Base-by-base conservation (phyloP, 2,329 filamentous ascomycete species). In the Verticillium dahliae region DNA sequence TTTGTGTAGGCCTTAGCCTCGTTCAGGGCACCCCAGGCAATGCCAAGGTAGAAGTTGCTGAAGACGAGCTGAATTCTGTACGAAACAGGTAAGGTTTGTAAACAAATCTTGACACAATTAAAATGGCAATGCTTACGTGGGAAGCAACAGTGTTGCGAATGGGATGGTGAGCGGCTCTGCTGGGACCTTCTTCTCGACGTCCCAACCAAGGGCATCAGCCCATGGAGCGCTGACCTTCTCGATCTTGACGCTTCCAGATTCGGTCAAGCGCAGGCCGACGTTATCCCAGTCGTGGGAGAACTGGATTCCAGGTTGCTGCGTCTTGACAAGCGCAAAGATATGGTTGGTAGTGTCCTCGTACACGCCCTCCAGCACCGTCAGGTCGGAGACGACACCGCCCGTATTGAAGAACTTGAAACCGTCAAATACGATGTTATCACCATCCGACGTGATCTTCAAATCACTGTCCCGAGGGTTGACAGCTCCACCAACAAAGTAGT, bases 351-450 rank as follows among this genome's bases (percentile, higher is more conserved):
- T 86, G 18, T 78, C 81, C 6, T 83, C 79, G n/a, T 81, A 74
- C 0, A 85, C 81, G 22, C 87, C 86, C 67, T 90, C 86, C 0
- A 90, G 78, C 0, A 89, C 84, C 0, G 85, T 88, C 22, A 89
- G 72, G 62, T 90, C 86, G 0, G 85, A 88, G 2, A 90, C 78
- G 0, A 88, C 85, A 33, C 86, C 86, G 0, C 87, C 87, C 0
- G 86, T 90, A 68, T 86, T 89, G 76, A 89, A 89, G 72, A 83
- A 78, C 71, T 90, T 90, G 71, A 78, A 80, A 1, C 86, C 85
- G 62, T 83, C 82, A 71, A 87, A 89, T 2, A 86, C 69, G 14
- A 89, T 70, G 2, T 80, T 73, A 4, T 85, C 81, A 1, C 81
- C 84, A 1, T 84, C 77, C 1, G 76, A 71, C 0, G 76, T 83